Percentiles rank a stretch among this genome's conserved stretches.
These are phyloP conservation scores for Rheum nobile DNA, from an alignment of 148 eudicot genomes.

Conservation along the genomic window DNA sequence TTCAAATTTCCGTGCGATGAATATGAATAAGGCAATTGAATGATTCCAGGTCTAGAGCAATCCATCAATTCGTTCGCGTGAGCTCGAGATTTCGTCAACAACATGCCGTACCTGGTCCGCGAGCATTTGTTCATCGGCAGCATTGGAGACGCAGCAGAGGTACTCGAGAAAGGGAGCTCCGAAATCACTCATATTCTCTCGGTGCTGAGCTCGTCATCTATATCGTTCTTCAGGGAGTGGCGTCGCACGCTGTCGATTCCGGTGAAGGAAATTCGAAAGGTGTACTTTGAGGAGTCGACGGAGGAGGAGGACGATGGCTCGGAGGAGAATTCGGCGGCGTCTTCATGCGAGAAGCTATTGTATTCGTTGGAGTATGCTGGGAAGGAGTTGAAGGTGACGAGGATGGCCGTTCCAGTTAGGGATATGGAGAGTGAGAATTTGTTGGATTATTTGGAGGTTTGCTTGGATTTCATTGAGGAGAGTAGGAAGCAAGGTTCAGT, in stretches of 20 bases:
- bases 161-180: slow-evolving; percentile 48
- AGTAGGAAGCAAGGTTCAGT: slow-evolving; percentile 46
- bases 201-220: slow-evolving; percentile 61
- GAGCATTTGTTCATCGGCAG: slow-evolving; percentile 64
- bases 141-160: slow-evolving; percentile 59
- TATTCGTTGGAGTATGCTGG: slow-evolving; percentile 77
- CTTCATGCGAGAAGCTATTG: slow-evolving; percentile 35
- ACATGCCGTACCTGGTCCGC: slow-evolving; percentile 28
- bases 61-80: background rate
- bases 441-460: slow-evolving; percentile 86
- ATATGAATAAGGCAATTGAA: background rate
- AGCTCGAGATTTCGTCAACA: background rate
- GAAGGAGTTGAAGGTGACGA: slow-evolving; percentile 77
- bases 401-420: slow-evolving; percentile 80
- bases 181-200: slow-evolving; percentile 65
- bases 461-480: slow-evolving; percentile 72
- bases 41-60: background rate
- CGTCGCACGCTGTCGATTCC: slow-evolving; percentile 44
- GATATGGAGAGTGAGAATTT: slow-evolving; percentile 84
- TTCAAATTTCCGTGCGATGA: background rate
- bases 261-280: slow-evolving; percentile 48
- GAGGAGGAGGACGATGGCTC: slow-evolving; percentile 18
- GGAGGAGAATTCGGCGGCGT: slow-evolving; percentile 13
- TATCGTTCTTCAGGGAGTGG: slow-evolving; percentile 79
- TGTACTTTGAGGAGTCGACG: background rate